phyloP scores from a whole-genome alignment of 2,329 filamentous ascomycete genomes.

The Mariannaea sp. region DNA sequence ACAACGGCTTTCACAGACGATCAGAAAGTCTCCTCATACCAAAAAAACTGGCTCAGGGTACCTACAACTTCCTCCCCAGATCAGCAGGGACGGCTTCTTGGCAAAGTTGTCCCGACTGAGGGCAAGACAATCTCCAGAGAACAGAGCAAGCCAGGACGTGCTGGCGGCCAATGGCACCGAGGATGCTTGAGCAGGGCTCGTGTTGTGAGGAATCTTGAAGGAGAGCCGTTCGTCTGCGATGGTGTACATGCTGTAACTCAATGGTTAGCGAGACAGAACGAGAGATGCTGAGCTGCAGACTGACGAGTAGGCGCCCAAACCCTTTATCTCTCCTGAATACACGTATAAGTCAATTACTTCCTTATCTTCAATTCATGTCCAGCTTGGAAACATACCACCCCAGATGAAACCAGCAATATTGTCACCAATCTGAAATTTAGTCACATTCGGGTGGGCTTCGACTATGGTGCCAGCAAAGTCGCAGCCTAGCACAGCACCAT shows the following conservation, averaged over 20 bases:
- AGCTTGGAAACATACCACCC: constrained; percentile 30
- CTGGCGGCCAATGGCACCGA: constrained; percentile 45
- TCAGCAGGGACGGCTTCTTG: constrained; percentile 35
- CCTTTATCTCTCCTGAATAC: constrained; percentile 31
- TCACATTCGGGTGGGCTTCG: constrained; percentile 32
- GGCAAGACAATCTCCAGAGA: constrained; percentile 42
- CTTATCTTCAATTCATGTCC: neutral
- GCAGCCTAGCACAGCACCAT: constrained; percentile 41
- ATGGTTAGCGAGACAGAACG: neutral
- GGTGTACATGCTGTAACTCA: constrained; percentile 38
- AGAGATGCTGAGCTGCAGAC: neutral
- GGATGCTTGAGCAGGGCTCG: constrained; percentile 37
- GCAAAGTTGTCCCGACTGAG: constrained; percentile 26
- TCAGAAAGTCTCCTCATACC: too few species aligned
- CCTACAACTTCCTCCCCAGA: constrained; percentile 50
- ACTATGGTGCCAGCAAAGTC: constrained; percentile 45
- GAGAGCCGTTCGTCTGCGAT: constrained; percentile 47
- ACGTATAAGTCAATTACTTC: neutral
- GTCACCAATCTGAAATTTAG: constrained; percentile 17
- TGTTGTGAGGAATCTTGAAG: constrained; percentile 42
- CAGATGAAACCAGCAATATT: constrained; percentile 32
- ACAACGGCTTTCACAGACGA: constrained; percentile 19
- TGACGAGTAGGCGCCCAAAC: constrained; percentile 42
- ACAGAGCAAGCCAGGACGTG: constrained; percentile 47
- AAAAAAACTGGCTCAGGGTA: neutral